phyloP scores from a whole-genome alignment of 306 rosid genomes.

The Styphnolobium japonicum region DNA sequence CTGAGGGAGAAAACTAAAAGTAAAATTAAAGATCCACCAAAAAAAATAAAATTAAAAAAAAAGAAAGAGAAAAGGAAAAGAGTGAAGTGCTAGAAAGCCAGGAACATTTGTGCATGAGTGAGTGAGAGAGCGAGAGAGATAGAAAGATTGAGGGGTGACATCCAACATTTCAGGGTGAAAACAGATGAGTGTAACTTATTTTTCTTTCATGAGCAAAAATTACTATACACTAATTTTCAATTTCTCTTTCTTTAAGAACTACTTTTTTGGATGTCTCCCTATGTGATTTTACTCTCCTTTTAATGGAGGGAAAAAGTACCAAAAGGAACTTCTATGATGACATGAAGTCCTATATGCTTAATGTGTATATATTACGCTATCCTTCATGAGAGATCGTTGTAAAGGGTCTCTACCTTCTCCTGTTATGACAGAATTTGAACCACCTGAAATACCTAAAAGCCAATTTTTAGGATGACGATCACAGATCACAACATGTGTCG shows the following conservation, averaged over 20 bases:
- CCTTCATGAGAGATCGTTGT: not conserved
- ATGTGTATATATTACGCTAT: not conserved
- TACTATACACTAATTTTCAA: not conserved
- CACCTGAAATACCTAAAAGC: not conserved
- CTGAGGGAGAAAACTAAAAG: not conserved
- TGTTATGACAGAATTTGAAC: not conserved
- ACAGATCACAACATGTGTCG: not conserved
- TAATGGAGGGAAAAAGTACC: not conserved
- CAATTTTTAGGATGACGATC: not conserved
- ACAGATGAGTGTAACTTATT: not conserved
- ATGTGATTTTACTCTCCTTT: constrained; percentile 6
- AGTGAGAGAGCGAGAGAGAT: not conserved
- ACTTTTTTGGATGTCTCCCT: not conserved
- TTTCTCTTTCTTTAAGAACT: constrained; percentile 1
- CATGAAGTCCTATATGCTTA: not conserved
- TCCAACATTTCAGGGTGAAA: not conserved
- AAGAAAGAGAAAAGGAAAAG: not conserved
- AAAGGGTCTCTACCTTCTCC: constrained; percentile 2
- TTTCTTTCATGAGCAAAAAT: not conserved
- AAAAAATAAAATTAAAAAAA: not conserved
- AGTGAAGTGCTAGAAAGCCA: not conserved
- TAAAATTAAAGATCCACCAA: not conserved
- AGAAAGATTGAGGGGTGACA: not conserved
- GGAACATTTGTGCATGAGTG: not conserved
- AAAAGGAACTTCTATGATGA: not conserved